Evolutionary conservation across 2,329 filamentous ascomycete genomes (phyloP), one percentile per base, ranked within the genome.

Genomic region (Alternaria gansuensis): DNA sequence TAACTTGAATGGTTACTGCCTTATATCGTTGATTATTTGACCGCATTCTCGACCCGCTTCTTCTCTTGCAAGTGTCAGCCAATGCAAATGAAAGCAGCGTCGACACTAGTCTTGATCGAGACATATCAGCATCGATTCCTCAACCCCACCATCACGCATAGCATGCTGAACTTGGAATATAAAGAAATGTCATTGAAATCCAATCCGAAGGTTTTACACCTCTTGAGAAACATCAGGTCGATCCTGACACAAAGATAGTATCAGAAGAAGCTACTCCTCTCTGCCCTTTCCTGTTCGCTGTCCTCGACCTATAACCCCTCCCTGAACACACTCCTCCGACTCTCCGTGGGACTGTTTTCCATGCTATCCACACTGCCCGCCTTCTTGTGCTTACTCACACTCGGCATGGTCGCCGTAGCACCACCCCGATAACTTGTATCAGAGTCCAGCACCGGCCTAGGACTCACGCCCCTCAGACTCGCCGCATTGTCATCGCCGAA

Each of bases 401-500:
- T 80, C 21, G 71, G 70, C 63, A 78, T 80, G 8, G 76, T 77
- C 56, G 78, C 77, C 13, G 72, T 78, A 51, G 74, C 78, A 21
- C 72, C 72, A 28, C 64, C 77, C n/a, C 64, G 66, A 62, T 77
- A 77, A 36, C 73, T 75, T 13, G 74, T 77, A 36, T 78, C 75
- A 29, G 82, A 83, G 49, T 87, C 82, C 37, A 79, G 79, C 40
- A 81, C 60, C n/a, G 91, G 91, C 65, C 91, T 78, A 3, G 92
- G 91, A 75, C 90, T 94, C 29, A 93, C 87, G 26, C 90, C 90
- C 54, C 90, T 80, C 77, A 92, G 69, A 73, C 72, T 77, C 24
- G 70, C 65, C 64, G 77, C 65, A 77, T 82, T 73, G 77, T 81
- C 77, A 78, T 77, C 75, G 17, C 72, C 74, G 62, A 77, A 77